Evolutionary conservation across 768 basidiomycete genomes (phyloP).

Genomic region (Lyophyllum atratum): DNA sequence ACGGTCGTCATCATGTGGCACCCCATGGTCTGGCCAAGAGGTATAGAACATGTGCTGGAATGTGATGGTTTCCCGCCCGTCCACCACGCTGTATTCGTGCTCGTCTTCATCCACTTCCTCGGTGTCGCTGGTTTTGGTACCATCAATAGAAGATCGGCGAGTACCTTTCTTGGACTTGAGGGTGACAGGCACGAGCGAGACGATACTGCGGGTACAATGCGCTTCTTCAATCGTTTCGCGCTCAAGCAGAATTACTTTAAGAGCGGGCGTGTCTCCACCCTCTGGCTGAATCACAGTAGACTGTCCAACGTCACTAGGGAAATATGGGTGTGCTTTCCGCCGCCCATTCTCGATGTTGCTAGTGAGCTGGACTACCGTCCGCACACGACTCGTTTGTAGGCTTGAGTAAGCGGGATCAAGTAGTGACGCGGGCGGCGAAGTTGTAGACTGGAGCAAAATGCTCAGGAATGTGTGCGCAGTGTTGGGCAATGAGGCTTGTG

Average conservation of each 20-base stretch:
- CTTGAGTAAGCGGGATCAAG: conserved; percentile 1
- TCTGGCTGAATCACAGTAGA: conserved; percentile 49
- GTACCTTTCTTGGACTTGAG: conserved; percentile 2
- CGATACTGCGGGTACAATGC: conserved; percentile 60
- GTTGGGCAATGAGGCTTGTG: conserved; percentile 74
- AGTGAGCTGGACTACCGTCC: conserved; percentile 84
- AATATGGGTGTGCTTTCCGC: conserved; percentile 78
- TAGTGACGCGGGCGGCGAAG: conserved; percentile 32
- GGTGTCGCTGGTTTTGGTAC: neutral
- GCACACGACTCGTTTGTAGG: conserved; percentile 47
- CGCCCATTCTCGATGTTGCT: conserved; percentile 67
- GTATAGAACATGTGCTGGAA: conserved; percentile 75
- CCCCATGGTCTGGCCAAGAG: conserved; percentile 85
- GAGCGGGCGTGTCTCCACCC: conserved; percentile 39
- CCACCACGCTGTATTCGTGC: conserved; percentile 12
- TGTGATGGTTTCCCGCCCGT: conserved; percentile 36
- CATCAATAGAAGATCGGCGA: neutral
- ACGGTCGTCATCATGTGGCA: conserved; percentile 65
- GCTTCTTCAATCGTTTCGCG: conserved; percentile 51
- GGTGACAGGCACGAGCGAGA: conserved; percentile 50
- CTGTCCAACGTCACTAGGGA: conserved; percentile 62
- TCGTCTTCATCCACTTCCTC: conserved; percentile 12
- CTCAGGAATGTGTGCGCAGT: conserved; percentile 81
- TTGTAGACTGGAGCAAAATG: conserved; percentile 54
- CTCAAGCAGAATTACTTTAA: conserved; percentile 61